Conservation (phyloP, 176 grass and related monocot species). For the Carex myosuroides region DNA sequence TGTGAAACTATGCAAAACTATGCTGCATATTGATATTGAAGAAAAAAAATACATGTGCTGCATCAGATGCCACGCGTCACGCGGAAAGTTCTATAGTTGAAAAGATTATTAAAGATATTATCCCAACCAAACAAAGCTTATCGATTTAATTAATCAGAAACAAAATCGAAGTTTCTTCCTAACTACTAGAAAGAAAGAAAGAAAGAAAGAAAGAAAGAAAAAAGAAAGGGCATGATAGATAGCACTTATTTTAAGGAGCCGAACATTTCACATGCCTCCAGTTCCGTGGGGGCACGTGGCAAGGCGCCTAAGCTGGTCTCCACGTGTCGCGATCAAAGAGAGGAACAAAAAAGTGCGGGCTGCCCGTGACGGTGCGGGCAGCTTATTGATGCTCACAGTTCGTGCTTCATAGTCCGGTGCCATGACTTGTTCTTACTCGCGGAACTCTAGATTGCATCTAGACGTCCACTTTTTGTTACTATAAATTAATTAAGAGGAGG, state of each 20-base stretch:
- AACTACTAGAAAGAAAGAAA: not conserved
- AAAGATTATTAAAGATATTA: not conserved
- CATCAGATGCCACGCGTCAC: not conserved
- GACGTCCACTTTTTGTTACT: not conserved
- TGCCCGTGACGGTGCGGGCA: conserved; percentile 54
- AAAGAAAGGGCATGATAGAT: not conserved
- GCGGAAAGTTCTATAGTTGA: not conserved
- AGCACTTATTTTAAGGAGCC: not conserved
- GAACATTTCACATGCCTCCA: conserved; percentile 14
- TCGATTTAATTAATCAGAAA: conserved; percentile 5
- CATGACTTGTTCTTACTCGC: not conserved
- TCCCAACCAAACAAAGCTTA: not conserved
- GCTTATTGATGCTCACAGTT: not conserved
- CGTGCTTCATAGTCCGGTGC: not conserved
- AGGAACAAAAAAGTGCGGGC: not conserved
- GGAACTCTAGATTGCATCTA: not conserved
- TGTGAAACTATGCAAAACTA: not conserved
- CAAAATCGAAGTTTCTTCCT: not conserved
- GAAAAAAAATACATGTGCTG: not conserved
- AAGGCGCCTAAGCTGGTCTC: not conserved
- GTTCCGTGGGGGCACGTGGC: conserved; percentile 5
- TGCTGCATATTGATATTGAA: not conserved
- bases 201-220: too few relatives aligned
- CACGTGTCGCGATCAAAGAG: not conserved
- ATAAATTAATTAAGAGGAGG: not conserved